Base-by-base conservation (phyloP, 2,329 filamentous ascomycete genomes). In the Paraphoma chrysanthemicola region DNA sequence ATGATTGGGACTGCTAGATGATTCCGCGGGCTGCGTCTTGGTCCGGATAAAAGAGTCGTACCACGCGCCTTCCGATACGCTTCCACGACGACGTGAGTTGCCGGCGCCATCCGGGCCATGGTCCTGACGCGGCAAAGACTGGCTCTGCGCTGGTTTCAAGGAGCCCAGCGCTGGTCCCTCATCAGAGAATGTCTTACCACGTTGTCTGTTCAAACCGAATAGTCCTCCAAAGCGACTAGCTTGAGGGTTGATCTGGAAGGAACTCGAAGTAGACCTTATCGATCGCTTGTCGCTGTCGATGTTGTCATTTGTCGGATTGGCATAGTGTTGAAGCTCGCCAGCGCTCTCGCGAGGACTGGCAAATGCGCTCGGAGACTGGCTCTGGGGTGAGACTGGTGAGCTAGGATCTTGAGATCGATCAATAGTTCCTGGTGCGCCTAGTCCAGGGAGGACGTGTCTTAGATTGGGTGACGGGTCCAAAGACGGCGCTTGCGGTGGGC, bases 101-200 rank as follows among this genome's bases (percentile, higher is more conserved):
- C 80, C 81, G 43, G 80, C 79, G 4, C 81, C 77, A 62, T 86
- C 84, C 41, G 81, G 71, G 6, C 62, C 75, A 46, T 73, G 73
- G 29, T 82, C 82, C 42, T 87, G 82, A 36, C 85, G 80, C 6
- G 91, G 91, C 63, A 95, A 87, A 0, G 91, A 94, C 69, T 92
- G 90, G 67, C 90, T 93, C 71, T 94, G 90, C 0, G 86, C 84
- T 30, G 85, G 78, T 69, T 91, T 91, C 12, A 93, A 79, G 17
- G 85, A 87, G 1, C 91, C 91, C 7, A 93, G 76, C 1, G 85
- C 81, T 6, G 88, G 88, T 0, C 88, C 88, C 30, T 87, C 83
- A 30, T 85, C 84, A 8, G 85, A 83, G 6, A 83, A 70, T 0
- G 82, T 82, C 75, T 92, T 92, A 5, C 84, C 80, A 28, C 84